These are phyloP conservation scores for Tephrocybe sp. DNA, from an alignment of 768 basidiomycete genomes.

Conservation along the genomic window DNA sequence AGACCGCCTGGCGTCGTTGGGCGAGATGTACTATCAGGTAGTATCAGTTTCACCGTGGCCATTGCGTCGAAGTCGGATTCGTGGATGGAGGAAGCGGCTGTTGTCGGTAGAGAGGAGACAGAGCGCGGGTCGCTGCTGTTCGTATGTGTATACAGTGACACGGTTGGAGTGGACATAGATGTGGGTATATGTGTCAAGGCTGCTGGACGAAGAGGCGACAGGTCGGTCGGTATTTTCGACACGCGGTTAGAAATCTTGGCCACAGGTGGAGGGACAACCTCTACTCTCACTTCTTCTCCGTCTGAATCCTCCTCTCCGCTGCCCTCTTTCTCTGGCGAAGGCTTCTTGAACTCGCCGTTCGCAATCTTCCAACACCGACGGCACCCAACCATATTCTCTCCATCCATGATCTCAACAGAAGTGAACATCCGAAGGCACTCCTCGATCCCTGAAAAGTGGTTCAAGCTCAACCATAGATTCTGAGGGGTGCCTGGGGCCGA, in stretches of 20 bases:
- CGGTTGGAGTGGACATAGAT: slow-evolving; percentile 40
- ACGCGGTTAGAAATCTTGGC: too few species aligned
- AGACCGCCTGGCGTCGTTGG: slow-evolving; percentile 36
- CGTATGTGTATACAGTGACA: slow-evolving; percentile 32
- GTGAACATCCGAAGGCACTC: slow-evolving; percentile 89
- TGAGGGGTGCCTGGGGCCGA: slow-evolving; percentile 14
- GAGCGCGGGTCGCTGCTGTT: slow-evolving; percentile 32
- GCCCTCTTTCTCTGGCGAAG: slow-evolving; percentile 29
- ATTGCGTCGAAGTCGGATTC: slow-evolving; percentile 26
- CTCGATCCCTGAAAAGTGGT: slow-evolving; percentile 60
- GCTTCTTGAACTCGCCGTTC: slow-evolving; percentile 55
- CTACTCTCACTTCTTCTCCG: slow-evolving; percentile 8
- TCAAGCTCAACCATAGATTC: slow-evolving; percentile 46
- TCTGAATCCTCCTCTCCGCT: slow-evolving; percentile 25
- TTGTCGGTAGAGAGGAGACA: slow-evolving; percentile 39
- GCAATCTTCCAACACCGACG: slow-evolving; percentile 92
- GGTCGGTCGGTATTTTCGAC: slow-evolving; percentile 5
- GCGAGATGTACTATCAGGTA: not conserved
- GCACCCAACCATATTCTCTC: slow-evolving; percentile 94
- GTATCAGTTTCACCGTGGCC: slow-evolving; percentile 5
- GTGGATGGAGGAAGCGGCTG: slow-evolving; percentile 22
- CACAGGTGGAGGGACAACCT: not conserved
- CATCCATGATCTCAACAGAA: slow-evolving; percentile 88
- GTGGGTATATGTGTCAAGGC: slow-evolving; percentile 29
- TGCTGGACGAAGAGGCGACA: slow-evolving; percentile 17